Base-by-base conservation (phyloP, 2,329 filamentous ascomycete species). In the Botrytis byssoidea region DNA sequence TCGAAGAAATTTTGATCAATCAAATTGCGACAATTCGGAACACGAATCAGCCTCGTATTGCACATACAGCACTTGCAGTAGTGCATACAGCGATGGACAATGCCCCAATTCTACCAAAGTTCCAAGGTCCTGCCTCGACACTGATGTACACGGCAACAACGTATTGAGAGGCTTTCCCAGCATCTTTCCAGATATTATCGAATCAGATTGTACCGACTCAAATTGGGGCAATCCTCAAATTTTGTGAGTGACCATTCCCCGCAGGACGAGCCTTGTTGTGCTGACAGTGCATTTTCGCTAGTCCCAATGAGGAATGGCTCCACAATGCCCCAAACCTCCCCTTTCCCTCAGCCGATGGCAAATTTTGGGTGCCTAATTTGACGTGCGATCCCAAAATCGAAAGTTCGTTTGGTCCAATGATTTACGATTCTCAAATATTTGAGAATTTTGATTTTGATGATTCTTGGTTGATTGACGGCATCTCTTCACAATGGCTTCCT, bases 291-390 rank as follows among this genome's bases (percentile, higher is more conserved):
- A 64, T 40, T 64, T 40, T 44, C 37, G 40, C 60, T 42, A 64
- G 60, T 64, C 25, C 60, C 25, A 64, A 42, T 64, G 37, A 64
- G 60, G 60, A 64, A 64, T 44, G 14, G 60, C n/a, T 29, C n/a
- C 37, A 18, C 6, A 12, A 64, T 64, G 25, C 37, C 25, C 60
- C 60, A 64, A 42, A 29, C 51, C 25, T 29, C 37, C 25, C 60
- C 35, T 44, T 29, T 44, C 20, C 25, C 37, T 64, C 37, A 42
- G 60, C 25, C 60, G 25, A 42, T 40, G 29, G 18, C 37, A 25
- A 29, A 3, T 29, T 42, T 18, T 25, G 4, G 7, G 18, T 29
- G 25, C 14, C 60, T 40, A 37, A 44, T 18, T n/a, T 29, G 2
- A 64, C 60, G 29, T 42, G 25, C 60, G 25, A 44, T 18, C 18